Evolutionary conservation across 1,284 basidiomycete genomes (phyloP).

Genomic region (Cryptococcus sp.): DNA sequence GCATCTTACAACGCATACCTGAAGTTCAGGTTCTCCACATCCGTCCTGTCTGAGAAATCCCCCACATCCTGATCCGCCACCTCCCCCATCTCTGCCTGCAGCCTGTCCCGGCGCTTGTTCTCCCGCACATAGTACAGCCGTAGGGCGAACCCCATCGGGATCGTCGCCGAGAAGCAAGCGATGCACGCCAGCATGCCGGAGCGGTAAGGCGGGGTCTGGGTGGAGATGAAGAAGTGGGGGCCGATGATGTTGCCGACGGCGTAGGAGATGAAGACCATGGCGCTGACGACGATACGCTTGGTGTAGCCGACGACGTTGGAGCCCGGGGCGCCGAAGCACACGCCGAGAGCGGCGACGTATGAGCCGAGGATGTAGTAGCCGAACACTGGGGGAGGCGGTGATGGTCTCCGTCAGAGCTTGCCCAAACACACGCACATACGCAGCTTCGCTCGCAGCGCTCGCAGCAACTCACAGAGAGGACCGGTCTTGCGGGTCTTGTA

Average conservation of each 20-base stretch:
- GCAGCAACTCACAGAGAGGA: slow-evolving; percentile 24
- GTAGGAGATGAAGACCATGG: slow-evolving; percentile 33
- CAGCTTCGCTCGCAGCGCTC: not conserved
- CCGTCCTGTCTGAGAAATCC: slow-evolving; percentile 34
- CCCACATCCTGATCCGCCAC: slow-evolving; percentile 12
- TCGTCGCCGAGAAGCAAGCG: slow-evolving; percentile 24
- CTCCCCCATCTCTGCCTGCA: slow-evolving; percentile 12
- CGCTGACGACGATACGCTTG: slow-evolving; percentile 28
- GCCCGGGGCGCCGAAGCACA: slow-evolving; percentile 33
- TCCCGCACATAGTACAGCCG: slow-evolving; percentile 30
- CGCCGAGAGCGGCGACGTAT: slow-evolving; percentile 33
- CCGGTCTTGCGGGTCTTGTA: slow-evolving; percentile 20
- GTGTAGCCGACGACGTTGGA: slow-evolving; percentile 37
- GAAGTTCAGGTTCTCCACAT: slow-evolving; percentile 29
- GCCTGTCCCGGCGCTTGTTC: slow-evolving; percentile 23
- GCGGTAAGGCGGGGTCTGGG: slow-evolving; percentile 31
- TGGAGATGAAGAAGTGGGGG: slow-evolving; percentile 30
- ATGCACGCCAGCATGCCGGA: slow-evolving; percentile 36
- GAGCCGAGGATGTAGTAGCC: slow-evolving; percentile 38
- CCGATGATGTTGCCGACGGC: slow-evolving; percentile 27
- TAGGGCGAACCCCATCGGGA: slow-evolving; percentile 19
- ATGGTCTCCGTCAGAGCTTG: not conserved
- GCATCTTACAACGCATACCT: slow-evolving; percentile 27
- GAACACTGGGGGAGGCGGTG: slow-evolving; percentile 19
- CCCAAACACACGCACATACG: not conserved